Evolutionary conservation across 257 asterid genomes (phyloP).

Genomic region (Phtheirospermum japonicum): DNA sequence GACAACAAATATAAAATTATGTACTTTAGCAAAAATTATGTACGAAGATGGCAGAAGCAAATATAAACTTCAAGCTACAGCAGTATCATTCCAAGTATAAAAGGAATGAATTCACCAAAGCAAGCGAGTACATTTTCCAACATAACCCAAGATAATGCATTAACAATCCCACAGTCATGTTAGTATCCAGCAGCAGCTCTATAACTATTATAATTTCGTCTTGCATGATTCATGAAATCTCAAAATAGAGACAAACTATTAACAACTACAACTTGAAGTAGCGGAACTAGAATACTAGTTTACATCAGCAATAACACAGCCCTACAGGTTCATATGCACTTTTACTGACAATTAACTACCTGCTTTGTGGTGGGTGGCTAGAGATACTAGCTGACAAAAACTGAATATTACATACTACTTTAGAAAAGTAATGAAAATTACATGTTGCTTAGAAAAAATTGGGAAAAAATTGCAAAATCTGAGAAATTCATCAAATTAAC

Average conservation of each 20-base stretch:
- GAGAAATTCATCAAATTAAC: too few relatives aligned
- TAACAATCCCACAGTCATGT: constrained; percentile 5
- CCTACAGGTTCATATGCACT: neutral
- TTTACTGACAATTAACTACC: too few relatives aligned
- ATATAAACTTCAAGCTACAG: constrained; percentile 12
- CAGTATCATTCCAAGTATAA: constrained; percentile 5
- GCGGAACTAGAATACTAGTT: neutral
- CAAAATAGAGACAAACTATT: constrained; percentile 14
- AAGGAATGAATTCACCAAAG: neutral
- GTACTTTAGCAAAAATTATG: too few relatives aligned
- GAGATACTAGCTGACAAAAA: too few relatives aligned
- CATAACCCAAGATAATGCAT: neutral
- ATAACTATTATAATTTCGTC: neutral
- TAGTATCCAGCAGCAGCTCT: neutral
- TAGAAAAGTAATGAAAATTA: too few relatives aligned
- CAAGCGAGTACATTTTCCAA: constrained; percentile 2
- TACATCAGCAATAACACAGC: constrained; percentile 9
- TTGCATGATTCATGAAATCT: neutral
- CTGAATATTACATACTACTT: too few relatives aligned
- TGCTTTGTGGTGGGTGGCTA: too few relatives aligned
- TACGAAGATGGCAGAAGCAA: constrained; percentile 9
- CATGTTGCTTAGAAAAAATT: too few relatives aligned
- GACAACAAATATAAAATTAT: too few relatives aligned
- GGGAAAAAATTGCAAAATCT: too few relatives aligned
- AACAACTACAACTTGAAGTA: neutral